A percentile compares a stretch with the other conserved stretches of the same genome.
Conservation (phyloP, 2,329 filamentous ascomycete genomes). For the Sporothrix luriei region DNA sequence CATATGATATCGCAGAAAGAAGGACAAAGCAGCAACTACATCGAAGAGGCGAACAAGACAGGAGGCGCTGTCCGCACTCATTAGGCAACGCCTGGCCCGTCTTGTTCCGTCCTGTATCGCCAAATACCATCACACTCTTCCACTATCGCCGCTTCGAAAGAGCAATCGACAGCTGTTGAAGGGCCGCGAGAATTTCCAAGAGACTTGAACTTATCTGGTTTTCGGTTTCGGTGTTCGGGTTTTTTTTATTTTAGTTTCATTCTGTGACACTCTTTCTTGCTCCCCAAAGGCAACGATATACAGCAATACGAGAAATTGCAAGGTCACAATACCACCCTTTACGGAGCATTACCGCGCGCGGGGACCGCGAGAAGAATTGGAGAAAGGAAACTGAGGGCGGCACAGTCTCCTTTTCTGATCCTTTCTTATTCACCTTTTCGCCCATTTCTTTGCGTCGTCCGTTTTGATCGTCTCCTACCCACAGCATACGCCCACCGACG, state of each 20-base stretch:
- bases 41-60: not conserved
- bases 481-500: not conserved
- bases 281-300: not conserved
- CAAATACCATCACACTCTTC: not conserved
- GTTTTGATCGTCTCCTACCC: not conserved
- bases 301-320: slow-evolving; percentile 26
- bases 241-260: not conserved
- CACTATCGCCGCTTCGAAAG: not conserved
- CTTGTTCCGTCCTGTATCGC: not conserved
- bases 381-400: not conserved
- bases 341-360: not conserved
- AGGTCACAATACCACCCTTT: slow-evolving; percentile 7
- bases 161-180: too few species aligned
- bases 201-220: not conserved
- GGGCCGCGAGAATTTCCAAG: not conserved
- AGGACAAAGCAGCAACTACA: slow-evolving; percentile 7
- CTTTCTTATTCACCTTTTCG: not conserved
- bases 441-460: not conserved
- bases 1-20: not conserved
- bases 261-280: not conserved
- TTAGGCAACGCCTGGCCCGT: slow-evolving; percentile 6
- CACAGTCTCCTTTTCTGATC: too few species aligned
- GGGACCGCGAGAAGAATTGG: not conserved
- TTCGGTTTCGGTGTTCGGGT: not conserved
- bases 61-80: not conserved